Base-by-base conservation (phyloP, 2,329 filamentous ascomycete genomes). In the Didymellaceae sp. region DNA sequence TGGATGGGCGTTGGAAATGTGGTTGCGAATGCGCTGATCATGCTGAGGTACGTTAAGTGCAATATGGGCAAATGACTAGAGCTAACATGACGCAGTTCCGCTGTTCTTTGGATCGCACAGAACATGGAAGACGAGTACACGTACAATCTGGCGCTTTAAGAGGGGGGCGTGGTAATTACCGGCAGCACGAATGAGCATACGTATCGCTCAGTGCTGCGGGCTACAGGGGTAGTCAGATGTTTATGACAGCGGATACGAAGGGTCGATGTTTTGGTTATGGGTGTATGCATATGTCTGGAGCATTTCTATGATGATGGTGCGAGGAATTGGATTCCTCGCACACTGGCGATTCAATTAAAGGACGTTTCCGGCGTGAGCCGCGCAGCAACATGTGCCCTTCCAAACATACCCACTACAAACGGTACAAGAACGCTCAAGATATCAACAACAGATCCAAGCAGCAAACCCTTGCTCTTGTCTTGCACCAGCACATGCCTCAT, bases 91-190 rank as follows among this genome's bases (percentile, higher is more conserved):
- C 52, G 14, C 60, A 87, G 85, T 66, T 84, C 83, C 20, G 77
- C 83, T 39, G 82, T 87, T 28, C 79, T 88, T 25, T 88, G 86
- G 86, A 79, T 88, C 21, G 85, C 83, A 42, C 86, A 88, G 77
- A 88, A 88, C 64, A 87, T 88, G 75, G 86, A 88, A 70, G 86
- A 88, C 62, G 86, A 88, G 64, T 88, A 88, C 69, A 87, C 85
- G 22, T 88, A 88, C 72, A 87, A 84, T 63, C 74, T 88, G 55
- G 83, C 85, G 40, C 78, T 88, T 57, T 88, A 55, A 58, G 50
- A 20, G 33, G 11, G 26, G 2, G 11, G 5, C 26, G 5, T 11
- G 17, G 14, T 8, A 26, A 13, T 21, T 13, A 22, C 37, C 17
- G 17, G n/a, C 30, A 6, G 11, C 14, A 18, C 13, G 11, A n/a